Percentiles rank a stretch among this genome's conserved stretches.
Evolutionary conservation across 2,329 filamentous ascomycete species (phyloP).

Genomic region (Cadophora sp.): DNA sequence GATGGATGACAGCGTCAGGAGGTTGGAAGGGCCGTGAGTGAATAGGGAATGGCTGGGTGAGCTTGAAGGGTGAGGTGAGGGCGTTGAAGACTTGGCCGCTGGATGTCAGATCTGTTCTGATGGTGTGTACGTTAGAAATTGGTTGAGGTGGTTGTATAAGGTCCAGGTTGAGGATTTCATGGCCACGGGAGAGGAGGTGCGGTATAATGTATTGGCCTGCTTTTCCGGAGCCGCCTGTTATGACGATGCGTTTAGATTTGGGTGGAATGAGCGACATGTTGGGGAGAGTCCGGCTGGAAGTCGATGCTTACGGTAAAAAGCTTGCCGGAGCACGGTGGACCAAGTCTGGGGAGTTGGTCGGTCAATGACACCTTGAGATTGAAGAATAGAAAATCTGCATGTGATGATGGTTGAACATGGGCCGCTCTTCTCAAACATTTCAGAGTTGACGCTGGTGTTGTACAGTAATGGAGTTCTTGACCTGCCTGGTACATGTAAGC

Average conservation of each 20-base stretch:
- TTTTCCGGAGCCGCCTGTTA: neutral
- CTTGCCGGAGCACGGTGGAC: too few species aligned
- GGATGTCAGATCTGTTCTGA: conserved; percentile 62
- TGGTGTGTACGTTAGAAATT: conserved; percentile 52
- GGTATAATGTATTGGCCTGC: conserved; percentile 55
- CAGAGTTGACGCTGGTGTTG: too few species aligned
- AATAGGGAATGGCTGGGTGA: conserved; percentile 50
- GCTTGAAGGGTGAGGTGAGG: conserved; percentile 60
- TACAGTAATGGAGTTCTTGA: too few species aligned
- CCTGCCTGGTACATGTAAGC: too few species aligned
- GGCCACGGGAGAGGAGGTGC: conserved; percentile 56
- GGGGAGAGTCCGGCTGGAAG: too few species aligned
- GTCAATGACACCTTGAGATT: too few species aligned
- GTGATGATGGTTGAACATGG: too few species aligned
- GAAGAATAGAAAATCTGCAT: too few species aligned
- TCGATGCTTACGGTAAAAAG: too few species aligned
- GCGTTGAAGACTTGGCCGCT: conserved; percentile 62
- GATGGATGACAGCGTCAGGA: conserved; percentile 67
- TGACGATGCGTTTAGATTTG: neutral
- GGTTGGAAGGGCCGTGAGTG: conserved; percentile 38
- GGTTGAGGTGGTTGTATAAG: conserved; percentile 49
- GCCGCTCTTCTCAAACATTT: too few species aligned
- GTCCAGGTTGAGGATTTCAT: conserved; percentile 63
- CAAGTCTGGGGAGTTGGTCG: too few species aligned
- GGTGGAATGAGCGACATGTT: too few species aligned